Evolutionary conservation across 1,284 basidiomycete species (phyloP).

Genomic region (Leccinum pachyderme): DNA sequence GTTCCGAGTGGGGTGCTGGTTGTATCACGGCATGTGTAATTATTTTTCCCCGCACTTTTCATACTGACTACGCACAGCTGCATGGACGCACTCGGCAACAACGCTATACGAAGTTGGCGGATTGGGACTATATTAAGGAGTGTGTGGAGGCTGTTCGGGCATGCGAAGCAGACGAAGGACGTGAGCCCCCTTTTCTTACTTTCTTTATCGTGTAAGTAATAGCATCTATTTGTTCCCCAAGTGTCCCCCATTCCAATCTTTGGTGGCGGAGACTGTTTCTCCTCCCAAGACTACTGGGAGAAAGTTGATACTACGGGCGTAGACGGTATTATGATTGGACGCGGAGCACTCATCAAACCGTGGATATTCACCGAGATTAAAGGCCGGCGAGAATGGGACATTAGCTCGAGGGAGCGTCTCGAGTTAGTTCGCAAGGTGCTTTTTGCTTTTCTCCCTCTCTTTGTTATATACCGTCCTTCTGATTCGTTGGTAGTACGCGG

Average conservation of each 20-base stretch:
- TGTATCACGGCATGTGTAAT: slow-evolving; percentile 69
- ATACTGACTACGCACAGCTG: slow-evolving; percentile 50
- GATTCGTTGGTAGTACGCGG: slow-evolving; percentile 58
- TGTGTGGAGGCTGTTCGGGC: slow-evolving; percentile 87
- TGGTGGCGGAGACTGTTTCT: slow-evolving; percentile 94
- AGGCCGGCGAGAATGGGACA: slow-evolving; percentile 93
- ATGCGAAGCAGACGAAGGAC: slow-evolving; percentile 69
- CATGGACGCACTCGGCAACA: slow-evolving; percentile 93
- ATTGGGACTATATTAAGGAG: slow-evolving; percentile 88
- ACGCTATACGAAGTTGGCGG: slow-evolving; percentile 82
- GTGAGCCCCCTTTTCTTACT: slow-evolving; percentile 43
- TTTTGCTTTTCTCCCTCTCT: neutral
- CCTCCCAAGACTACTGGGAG: slow-evolving; percentile 80
- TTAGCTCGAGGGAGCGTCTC: slow-evolving; percentile 86
- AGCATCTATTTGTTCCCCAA: slow-evolving; percentile 30
- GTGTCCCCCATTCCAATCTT: slow-evolving; percentile 90
- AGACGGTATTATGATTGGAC: slow-evolving; percentile 93
- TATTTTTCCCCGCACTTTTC: neutral
- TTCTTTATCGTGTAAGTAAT: neutral
- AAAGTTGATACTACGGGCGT: slow-evolving; percentile 78
- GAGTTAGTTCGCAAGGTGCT: slow-evolving; percentile 80
- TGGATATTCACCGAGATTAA: slow-evolving; percentile 98
- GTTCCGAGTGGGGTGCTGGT: slow-evolving; percentile 73
- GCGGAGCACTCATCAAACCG: slow-evolving; percentile 94
- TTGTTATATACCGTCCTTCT: neutral